These are phyloP conservation scores for Entophlyctis luteolus DNA, from an alignment of 192 early-diverging fungal genomes.

Conservation along the genomic window DNA sequence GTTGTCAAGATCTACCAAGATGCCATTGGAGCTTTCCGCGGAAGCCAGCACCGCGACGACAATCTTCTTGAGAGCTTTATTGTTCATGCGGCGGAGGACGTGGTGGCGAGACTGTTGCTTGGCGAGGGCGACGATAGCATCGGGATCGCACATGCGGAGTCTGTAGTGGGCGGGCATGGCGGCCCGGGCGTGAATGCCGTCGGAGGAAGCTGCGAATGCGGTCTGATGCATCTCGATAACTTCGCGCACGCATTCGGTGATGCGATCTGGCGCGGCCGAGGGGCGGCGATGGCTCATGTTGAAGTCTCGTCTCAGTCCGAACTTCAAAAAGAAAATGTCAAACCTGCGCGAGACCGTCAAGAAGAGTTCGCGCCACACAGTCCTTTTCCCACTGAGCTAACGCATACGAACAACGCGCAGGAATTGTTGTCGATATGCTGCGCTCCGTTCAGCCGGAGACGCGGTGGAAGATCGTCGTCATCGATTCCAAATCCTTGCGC, in stretches of 20 bases:
- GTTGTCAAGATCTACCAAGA: neutral
- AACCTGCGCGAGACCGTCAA: slow-evolving; percentile 4
- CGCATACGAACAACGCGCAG: neutral
- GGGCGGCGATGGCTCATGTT: too few relatives aligned
- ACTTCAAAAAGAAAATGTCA: neutral
- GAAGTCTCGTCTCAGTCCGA: neutral
- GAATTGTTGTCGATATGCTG: slow-evolving; percentile 67
- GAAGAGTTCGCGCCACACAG: slow-evolving; percentile 1
- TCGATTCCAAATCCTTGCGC: slow-evolving; percentile 68
- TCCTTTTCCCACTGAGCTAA: neutral
- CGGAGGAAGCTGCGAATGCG: neutral
- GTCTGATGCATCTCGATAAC: neutral
- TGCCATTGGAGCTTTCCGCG: neutral
- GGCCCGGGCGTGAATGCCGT: neutral
- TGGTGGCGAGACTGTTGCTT: neutral
- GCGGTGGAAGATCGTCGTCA: slow-evolving; percentile 79
- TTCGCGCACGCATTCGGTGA: neutral
- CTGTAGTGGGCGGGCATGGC: neutral
- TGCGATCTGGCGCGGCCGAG: neutral
- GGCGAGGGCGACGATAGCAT: slow-evolving; percentile 7
- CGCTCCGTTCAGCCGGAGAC: slow-evolving; percentile 66
- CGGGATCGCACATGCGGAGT: neutral
- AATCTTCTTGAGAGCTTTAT: neutral
- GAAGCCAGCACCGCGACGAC: neutral
- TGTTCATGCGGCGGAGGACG: neutral